These are phyloP conservation scores for Samsoniella hepiali DNA, from an alignment of 2,329 filamentous ascomycete species.

Conservation along the genomic window DNA sequence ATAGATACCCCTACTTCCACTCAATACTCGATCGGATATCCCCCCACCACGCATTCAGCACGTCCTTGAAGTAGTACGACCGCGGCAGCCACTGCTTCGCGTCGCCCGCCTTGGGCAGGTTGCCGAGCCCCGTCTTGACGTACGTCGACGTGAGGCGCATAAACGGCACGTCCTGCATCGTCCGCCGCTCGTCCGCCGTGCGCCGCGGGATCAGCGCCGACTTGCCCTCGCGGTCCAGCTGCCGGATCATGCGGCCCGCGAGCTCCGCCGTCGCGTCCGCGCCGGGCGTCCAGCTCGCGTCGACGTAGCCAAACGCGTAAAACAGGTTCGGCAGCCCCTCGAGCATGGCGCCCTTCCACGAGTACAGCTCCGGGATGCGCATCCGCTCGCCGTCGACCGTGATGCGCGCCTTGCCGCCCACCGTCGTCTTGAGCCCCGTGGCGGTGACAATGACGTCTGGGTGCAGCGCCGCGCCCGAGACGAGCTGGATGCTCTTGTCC, in stretches of 20 bases:
- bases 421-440: constrained; percentile 56
- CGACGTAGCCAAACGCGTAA: constrained; percentile 59
- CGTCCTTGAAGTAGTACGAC: constrained; percentile 1
- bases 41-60: constrained; percentile 9
- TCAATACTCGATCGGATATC: constrained; percentile 14
- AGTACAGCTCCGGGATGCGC: constrained; percentile 42
- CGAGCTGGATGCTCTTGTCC: constrained; percentile 40
- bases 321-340: constrained; percentile 59
- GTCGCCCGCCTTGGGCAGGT: constrained; percentile 12
- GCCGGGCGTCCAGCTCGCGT: constrained; percentile 60
- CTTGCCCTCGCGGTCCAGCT: constrained; percentile 44
- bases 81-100: constrained; percentile 15
- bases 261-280: constrained; percentile 52
- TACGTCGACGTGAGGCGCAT: constrained; percentile 9
- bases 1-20: not conserved
- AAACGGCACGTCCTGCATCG: constrained; percentile 7
- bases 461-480: constrained; percentile 42
- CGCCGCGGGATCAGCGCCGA: constrained; percentile 15
- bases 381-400: constrained; percentile 48
- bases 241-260: constrained; percentile 47
- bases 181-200: not conserved
- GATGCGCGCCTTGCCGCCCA: constrained; percentile 52
- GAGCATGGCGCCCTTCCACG: constrained; percentile 61
- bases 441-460: constrained; percentile 64
- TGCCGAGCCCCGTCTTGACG: constrained; percentile 1